Evolutionary conservation across 2,329 filamentous ascomycete genomes (phyloP), one percentile per base, ranked within the genome.

Genomic region (Penicillium sp.): DNA sequence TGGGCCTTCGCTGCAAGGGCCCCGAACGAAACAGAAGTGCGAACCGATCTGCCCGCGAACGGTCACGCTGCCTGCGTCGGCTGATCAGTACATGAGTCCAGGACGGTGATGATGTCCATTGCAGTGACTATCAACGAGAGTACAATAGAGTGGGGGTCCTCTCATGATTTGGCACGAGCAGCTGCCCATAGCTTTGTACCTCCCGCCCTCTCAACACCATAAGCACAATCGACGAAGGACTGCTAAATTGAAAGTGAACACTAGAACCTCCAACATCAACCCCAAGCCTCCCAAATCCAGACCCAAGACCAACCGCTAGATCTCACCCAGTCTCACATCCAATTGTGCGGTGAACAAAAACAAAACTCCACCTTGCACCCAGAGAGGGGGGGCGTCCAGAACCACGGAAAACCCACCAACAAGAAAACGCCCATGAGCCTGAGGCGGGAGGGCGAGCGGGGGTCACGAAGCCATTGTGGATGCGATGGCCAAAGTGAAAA

Each of bases 1-100:
- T 39, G 22, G 37, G 6, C n/a, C 25, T 15, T 31, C 25, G 10
- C 62, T 62, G 62, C 60, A 64, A 64, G 62, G 62, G 62, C 52
- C 55, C 41, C 31, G 28, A 50, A 49, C 41, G 17, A 22, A 56
- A 20, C 31, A n/a, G 37, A 50, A 39, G 22, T 22, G 22, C 22
- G 42, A 45, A 15, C 42, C 31, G 55, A 55, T 53, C 49, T 49
- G 54, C 55, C 56, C 50, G 50, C 34, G 50, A 58, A 54, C 22
- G 28, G 34, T 50, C 20, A 51, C 41, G 41, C 39, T 31, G 34
- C 41, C 28, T 49, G 47, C 47, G 31, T 49, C 43, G 47, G 54
- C 42, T 31, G 45, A 48, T 48, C 45, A 48, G 45, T n/a, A 14
- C 37, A 38, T 12, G 37, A 20, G 20, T 20, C 20, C 20, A 20